These are phyloP conservation scores for Cryptomeria japonica DNA, from an alignment of 75 land plant species.

Conservation along the genomic window DNA sequence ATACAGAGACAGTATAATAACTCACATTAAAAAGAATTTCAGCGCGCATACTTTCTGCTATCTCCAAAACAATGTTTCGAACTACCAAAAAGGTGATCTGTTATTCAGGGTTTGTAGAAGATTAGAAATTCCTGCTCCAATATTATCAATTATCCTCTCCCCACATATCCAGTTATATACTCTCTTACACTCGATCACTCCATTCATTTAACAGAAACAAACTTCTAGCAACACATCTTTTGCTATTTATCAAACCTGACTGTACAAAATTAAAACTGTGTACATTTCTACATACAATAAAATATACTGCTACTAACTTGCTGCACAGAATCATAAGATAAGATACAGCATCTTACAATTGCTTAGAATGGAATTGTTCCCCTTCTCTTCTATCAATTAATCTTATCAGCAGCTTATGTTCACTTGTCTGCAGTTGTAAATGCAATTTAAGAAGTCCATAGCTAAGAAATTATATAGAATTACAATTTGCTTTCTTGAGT, in stretches of 20 bases:
- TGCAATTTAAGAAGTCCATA: background rate
- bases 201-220: background rate
- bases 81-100: background rate
- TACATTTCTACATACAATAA: background rate
- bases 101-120: background rate
- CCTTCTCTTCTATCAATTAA: background rate
- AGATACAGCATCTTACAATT: background rate
- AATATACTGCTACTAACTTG: background rate
- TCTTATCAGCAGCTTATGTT: background rate
- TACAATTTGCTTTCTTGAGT: background rate
- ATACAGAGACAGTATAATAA: too few relatives aligned
- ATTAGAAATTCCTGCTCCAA: background rate
- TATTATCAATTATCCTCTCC: background rate
- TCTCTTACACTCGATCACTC: background rate
- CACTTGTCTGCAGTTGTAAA: background rate
- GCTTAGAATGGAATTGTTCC: background rate
- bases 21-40: too few relatives aligned
- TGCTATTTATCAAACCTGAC: background rate
- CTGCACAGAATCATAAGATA: background rate
- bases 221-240: background rate
- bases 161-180: background rate
- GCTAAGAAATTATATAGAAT: background rate
- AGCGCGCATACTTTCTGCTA: background rate
- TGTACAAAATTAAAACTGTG: background rate
- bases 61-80: background rate